These are phyloP conservation scores for Hymenoscyphus infarciens DNA, from an alignment of 2,329 filamentous ascomycete species.

Conservation along the genomic window DNA sequence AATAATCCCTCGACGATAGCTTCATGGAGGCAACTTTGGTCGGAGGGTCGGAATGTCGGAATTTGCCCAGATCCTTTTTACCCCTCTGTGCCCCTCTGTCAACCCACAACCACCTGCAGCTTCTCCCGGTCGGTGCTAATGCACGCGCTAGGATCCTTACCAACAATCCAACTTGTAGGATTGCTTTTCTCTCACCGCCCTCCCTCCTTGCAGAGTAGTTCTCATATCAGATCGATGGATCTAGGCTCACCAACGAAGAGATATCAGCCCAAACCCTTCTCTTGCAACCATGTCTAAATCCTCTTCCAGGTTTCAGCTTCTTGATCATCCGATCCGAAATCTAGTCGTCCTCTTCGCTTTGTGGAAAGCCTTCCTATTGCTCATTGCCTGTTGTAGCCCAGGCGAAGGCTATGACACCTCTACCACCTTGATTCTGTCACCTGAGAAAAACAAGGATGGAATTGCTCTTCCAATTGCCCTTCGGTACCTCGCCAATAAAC, in stretches of 20 bases:
- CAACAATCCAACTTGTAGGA: neutral
- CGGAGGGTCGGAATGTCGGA: no score
- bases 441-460: slow-evolving; percentile 20
- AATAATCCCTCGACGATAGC: no score
- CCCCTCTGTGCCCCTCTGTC: no score
- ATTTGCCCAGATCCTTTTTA: no score
- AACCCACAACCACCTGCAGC: neutral
- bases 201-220: neutral
- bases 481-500: slow-evolving; percentile 37
- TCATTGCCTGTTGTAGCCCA: slow-evolving; percentile 56
- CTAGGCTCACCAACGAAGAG: neutral
- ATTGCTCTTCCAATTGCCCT: slow-evolving; percentile 21
- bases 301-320: slow-evolving; percentile 10
- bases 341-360: slow-evolving; percentile 45
- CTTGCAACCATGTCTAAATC: slow-evolving; percentile 17
- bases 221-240: neutral
- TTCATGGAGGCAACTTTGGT: no score
- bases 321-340: slow-evolving; percentile 24
- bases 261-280: neutral
- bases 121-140: neutral
- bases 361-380: slow-evolving; percentile 68
- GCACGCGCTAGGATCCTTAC: neutral
- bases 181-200: neutral
- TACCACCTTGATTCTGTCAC: slow-evolving; percentile 48
- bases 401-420: slow-evolving; percentile 74